Conservation (phyloP, 2,329 filamentous ascomycete species). For the Ilyonectria destructans region DNA sequence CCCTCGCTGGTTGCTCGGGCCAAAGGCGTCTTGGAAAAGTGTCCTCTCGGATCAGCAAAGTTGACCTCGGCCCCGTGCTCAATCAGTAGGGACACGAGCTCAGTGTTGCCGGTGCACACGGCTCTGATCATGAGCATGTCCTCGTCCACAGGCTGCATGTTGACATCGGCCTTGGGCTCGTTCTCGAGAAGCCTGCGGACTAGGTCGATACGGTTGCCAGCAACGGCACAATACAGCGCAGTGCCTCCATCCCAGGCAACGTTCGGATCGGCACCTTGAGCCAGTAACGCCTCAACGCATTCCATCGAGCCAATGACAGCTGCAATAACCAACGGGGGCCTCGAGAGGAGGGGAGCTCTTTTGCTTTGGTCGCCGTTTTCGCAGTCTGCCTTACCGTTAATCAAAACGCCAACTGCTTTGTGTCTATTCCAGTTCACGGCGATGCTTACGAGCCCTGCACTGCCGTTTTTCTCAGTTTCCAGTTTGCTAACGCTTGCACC, state of each 20-base stretch:
- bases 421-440: neutral
- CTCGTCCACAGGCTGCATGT: constrained; percentile 60
- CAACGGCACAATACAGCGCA: constrained; percentile 2
- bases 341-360: neutral
- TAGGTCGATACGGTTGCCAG: neutral
- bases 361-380: neutral
- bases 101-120: neutral
- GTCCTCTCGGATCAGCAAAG: neutral
- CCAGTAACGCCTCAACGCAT: neutral
- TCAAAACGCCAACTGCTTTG: neutral
- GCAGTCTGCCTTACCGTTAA: neutral
- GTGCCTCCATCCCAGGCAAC: neutral
- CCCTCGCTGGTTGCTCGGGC: neutral
- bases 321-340: neutral
- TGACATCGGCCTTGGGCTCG: neutral
- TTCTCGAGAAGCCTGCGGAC: constrained; percentile 60
- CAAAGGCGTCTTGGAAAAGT: neutral
- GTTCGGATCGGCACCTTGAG: neutral
- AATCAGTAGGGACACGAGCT: neutral
- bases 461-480: no score
- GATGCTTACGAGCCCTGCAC: neutral
- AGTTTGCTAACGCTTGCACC: neutral
- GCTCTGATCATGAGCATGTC: constrained; percentile 59
- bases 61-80: constrained; percentile 1
- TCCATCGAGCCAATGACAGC: neutral